phyloP scores from a whole-genome alignment of 192 early-diverging fungal species.

The Podila epigama region DNA sequence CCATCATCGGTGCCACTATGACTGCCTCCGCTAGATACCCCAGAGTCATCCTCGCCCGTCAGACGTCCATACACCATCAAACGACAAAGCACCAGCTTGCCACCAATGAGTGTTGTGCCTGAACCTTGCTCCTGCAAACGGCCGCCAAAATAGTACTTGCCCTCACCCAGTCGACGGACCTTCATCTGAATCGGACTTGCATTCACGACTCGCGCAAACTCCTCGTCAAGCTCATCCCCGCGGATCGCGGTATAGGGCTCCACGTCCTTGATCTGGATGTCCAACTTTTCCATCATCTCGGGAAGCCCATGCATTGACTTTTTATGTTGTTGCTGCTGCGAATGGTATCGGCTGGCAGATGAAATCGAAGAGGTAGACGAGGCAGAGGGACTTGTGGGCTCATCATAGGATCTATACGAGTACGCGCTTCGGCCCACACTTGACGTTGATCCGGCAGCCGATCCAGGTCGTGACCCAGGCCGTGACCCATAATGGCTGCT shows the following conservation, averaged over 20 bases:
- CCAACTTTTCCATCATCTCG: slow-evolving; percentile 38
- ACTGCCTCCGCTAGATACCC: slow-evolving; percentile 54
- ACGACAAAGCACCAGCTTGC: slow-evolving; percentile 57
- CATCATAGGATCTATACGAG: slow-evolving; percentile 22
- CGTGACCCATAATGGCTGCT: too few relatives aligned
- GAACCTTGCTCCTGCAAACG: slow-evolving; percentile 42
- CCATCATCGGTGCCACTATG: slow-evolving; percentile 43
- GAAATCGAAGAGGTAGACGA: slow-evolving; percentile 17
- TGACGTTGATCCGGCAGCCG: slow-evolving; percentile 16
- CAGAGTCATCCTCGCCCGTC: slow-evolving; percentile 49
- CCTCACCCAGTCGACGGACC: slow-evolving; percentile 50
- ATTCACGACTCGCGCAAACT: slow-evolving; percentile 62
- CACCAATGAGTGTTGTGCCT: slow-evolving; percentile 24
- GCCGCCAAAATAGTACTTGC: slow-evolving; percentile 47
- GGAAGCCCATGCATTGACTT: too few relatives aligned
- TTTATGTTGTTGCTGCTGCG: slow-evolving; percentile 14
- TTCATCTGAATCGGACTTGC: slow-evolving; percentile 57
- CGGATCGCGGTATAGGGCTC: slow-evolving; percentile 48
- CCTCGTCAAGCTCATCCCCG: slow-evolving; percentile 59
- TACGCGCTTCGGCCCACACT: slow-evolving; percentile 21
- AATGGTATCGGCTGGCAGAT: slow-evolving; percentile 8
- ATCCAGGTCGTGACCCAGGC: slow-evolving; percentile 20
- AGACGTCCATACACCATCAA: slow-evolving; percentile 56
- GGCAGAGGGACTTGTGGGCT: slow-evolving; percentile 25
- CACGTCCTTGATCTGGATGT: slow-evolving; percentile 41